Evolutionary conservation across 2,329 filamentous ascomycete genomes (phyloP), one percentile per base, ranked within the genome.

Genomic region (Aspergillus luchuensis): DNA sequence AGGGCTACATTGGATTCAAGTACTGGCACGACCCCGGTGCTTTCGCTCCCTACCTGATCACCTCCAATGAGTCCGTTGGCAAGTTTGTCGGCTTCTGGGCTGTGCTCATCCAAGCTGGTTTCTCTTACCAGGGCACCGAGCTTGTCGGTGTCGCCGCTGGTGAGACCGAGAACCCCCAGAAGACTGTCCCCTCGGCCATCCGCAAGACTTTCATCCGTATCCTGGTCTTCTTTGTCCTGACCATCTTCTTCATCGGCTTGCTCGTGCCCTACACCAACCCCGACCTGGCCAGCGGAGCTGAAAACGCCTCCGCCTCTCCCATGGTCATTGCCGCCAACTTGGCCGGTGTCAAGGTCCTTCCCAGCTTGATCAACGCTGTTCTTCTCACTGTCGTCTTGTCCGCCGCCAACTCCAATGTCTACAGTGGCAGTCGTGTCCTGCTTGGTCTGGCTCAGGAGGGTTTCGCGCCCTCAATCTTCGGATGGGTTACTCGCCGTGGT

Each of bases 101-200:
- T 19, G 80, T 80, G 61, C 81, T 85, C 61, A 69, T 75, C 23
- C 69, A 73, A 45, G 75, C 76, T 1, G 73, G 71, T 5, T 78
- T 76, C 66, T 74, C 74, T 4, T 78, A 75, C 57, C 70, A 71
- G 73, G 90, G 90, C 47, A 85, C 89, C 8, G 90, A 92, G 77
- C 83, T 91, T 15, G 89, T 91, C 5, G 90, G 87, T 60, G 85
- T 93, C 51, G 89, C 88, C 15, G 90, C 90, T 3, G 90, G 89
- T 62, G 90, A 93, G 78, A 88, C 88, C 4, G 83, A 84, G 50
- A 86, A 91, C 72, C 90, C 90, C 2, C 82, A 84, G 66, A 89
- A 87, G 76, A 87, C 85, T 21, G 88, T 93, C 52, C 90, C 90
- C 0, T 79, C 81, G 7, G 90, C 89, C 17, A 90, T 92, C 69